phyloP scores from a whole-genome alignment of 306 rosid genomes.

The Prunus armeniaca region DNA sequence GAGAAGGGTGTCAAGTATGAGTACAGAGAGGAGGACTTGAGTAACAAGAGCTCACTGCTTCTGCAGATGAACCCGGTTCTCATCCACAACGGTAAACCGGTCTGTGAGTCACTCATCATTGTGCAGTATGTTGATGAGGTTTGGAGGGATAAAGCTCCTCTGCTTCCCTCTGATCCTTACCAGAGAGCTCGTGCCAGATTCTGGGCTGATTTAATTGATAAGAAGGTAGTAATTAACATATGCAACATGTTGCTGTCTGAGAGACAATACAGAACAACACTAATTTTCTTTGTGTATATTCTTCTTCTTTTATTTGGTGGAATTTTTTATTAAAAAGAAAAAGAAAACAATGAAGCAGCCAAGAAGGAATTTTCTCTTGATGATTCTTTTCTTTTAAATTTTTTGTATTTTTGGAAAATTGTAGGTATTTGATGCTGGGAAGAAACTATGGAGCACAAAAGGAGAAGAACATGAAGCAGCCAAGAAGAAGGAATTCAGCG shows the following conservation, averaged over 20 bases:
- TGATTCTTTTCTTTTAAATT: no score
- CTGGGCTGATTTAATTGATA: conserved; percentile 45
- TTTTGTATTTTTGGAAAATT: not conserved
- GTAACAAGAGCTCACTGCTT: conserved; percentile 42
- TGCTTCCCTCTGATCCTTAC: conserved; percentile 44
- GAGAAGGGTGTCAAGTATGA: conserved; percentile 41
- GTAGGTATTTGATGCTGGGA: conserved; percentile 30
- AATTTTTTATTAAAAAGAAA: no score
- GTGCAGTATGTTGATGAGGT: conserved; percentile 41
- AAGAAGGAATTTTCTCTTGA: no score
- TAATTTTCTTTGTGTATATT: no score
- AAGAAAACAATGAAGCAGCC: no score
- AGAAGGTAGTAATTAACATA: conserved; percentile 23
- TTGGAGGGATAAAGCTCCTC: conserved; percentile 26
- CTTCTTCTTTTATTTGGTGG: no score
- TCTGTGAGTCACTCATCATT: conserved; percentile 44
- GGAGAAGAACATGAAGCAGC: conserved; percentile 28
- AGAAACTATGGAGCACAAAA: conserved; percentile 23
- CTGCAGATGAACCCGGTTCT: conserved; percentile 65
- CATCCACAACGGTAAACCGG: conserved; percentile 49
- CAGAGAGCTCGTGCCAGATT: conserved; percentile 39
- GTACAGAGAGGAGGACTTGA: conserved; percentile 31
- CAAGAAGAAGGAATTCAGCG: conserved; percentile 13
- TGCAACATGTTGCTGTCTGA: no score
- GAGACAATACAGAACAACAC: no score